Evolutionary conservation across 75 land plant genomes (phyloP).

Genomic region (Selaginella tamariscina): DNA sequence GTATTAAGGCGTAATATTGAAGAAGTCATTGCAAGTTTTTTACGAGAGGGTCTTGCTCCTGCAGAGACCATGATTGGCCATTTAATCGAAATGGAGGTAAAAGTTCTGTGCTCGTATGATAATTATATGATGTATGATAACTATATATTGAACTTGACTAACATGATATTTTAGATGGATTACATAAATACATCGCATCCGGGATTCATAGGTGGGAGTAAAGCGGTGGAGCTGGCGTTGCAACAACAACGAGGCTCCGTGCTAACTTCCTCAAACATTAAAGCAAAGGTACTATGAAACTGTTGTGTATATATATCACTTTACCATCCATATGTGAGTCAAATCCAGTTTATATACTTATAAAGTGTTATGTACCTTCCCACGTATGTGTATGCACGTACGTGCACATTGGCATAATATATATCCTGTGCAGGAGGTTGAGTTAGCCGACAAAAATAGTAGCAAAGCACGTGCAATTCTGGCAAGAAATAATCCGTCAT

Average conservation of each 20-base stretch:
- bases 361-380: no score
- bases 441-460: neutral
- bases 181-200: slow-evolving; percentile 98
- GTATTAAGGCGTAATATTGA: slow-evolving; percentile 59
- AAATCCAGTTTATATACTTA: no score
- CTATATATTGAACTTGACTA: neutral
- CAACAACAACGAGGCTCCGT: slow-evolving; percentile 51
- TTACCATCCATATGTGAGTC: no score
- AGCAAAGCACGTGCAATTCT: slow-evolving; percentile 59
- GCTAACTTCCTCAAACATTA: neutral
- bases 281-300: neutral
- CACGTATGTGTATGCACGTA: no score
- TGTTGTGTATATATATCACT: neutral
- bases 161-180: slow-evolving; percentile 59
- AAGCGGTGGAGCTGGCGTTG: slow-evolving; percentile 68
- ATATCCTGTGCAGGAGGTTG: neutral
- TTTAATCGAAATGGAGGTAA: slow-evolving; percentile 97
- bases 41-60: slow-evolving; percentile 72
- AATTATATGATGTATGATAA: neutral
- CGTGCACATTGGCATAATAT: no score
- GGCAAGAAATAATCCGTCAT: slow-evolving; percentile 50
- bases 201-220: slow-evolving; percentile 86
- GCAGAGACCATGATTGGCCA: slow-evolving; percentile 88
- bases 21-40: slow-evolving; percentile 66
- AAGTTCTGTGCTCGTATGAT: neutral